These are phyloP conservation scores for Umbelopsis sp. DNA, from an alignment of 192 early-diverging fungal genomes.

Conservation along the genomic window DNA sequence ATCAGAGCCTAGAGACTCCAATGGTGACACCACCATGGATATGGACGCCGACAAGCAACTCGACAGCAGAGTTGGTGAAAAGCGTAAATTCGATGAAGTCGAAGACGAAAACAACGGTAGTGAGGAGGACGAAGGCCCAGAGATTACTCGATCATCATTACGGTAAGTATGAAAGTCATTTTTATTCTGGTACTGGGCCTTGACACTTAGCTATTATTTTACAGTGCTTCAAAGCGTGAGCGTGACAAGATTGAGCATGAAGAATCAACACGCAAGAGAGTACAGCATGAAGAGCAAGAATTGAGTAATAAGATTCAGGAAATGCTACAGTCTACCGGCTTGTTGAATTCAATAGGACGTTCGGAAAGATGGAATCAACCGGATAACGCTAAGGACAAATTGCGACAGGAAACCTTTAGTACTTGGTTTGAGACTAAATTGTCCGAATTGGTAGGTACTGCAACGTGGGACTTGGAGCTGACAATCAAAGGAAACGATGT, in stretches of 20 bases:
- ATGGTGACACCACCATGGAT: not conserved
- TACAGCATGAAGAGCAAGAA: conserved; percentile 32
- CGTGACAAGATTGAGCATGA: conserved; percentile 35
- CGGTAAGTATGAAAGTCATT: conserved; percentile 23
- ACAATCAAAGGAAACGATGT: not conserved
- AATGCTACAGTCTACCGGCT: conserved; percentile 1
- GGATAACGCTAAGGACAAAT: not conserved
- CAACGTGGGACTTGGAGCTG: conserved; percentile 22
- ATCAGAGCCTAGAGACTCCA: not conserved
- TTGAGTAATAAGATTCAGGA: conserved; percentile 20
- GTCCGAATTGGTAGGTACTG: conserved; percentile 23
- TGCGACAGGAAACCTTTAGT: not conserved
- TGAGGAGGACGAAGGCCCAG: conserved; percentile 29
- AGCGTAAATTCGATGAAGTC: not conserved
- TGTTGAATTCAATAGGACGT: not conserved
- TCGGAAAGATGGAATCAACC: not conserved
- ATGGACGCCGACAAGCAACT: not conserved
- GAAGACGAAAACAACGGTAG: conserved; percentile 8
- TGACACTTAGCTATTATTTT: not conserved
- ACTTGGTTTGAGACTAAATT: conserved; percentile 34
- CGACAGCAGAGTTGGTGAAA: not conserved
- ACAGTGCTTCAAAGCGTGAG: conserved; percentile 40
- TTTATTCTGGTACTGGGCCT: not conserved
- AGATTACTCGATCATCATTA: conserved; percentile 33
- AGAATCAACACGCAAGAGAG: conserved; percentile 24